Evolutionary conservation across 192 early-diverging fungal genomes (phyloP).

Genomic region (Coemansia reversa): DNA sequence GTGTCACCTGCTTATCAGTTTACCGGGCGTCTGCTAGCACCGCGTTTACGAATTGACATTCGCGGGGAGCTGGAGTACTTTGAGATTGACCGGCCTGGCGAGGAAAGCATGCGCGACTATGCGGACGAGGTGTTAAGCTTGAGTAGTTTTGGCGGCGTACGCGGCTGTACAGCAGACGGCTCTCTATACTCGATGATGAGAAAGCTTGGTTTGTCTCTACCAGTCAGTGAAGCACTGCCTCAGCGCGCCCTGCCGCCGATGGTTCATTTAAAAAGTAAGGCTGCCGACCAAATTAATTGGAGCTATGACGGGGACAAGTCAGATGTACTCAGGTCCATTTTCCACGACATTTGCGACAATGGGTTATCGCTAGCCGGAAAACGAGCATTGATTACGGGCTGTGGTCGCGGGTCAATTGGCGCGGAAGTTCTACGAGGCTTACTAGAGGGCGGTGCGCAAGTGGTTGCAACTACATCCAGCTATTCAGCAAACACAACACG

Average conservation of each 20-base stretch:
- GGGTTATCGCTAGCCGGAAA: conserved; percentile 81
- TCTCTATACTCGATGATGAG: conserved; percentile 22
- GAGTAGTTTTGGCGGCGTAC: neutral
- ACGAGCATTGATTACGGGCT: conserved; percentile 82
- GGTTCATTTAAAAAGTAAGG: conserved; percentile 66
- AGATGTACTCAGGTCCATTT: conserved; percentile 65
- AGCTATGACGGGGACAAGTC: conserved; percentile 71
- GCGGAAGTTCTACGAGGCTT: conserved; percentile 86
- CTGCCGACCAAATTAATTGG: conserved; percentile 58
- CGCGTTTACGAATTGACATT: conserved; percentile 58
- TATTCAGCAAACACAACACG: conserved; percentile 77
- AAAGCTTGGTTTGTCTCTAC: conserved; percentile 21
- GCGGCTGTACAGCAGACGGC: neutral
- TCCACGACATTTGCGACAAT: conserved; percentile 70
- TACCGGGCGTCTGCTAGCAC: conserved; percentile 73
- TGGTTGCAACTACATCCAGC: conserved; percentile 89
- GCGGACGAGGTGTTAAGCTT: conserved; percentile 9
- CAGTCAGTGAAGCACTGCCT: neutral
- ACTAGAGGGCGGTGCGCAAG: conserved; percentile 81
- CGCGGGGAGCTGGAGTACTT: conserved; percentile 14
- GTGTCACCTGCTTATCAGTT: conserved; percentile 85
- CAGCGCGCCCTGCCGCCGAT: conserved; percentile 52
- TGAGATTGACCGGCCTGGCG: conserved; percentile 23
- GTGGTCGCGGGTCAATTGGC: conserved; percentile 89
- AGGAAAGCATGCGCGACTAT: conserved; percentile 21